phyloP scores from a whole-genome alignment of 306 rosid genomes.

The Cicer yamashitae region DNA sequence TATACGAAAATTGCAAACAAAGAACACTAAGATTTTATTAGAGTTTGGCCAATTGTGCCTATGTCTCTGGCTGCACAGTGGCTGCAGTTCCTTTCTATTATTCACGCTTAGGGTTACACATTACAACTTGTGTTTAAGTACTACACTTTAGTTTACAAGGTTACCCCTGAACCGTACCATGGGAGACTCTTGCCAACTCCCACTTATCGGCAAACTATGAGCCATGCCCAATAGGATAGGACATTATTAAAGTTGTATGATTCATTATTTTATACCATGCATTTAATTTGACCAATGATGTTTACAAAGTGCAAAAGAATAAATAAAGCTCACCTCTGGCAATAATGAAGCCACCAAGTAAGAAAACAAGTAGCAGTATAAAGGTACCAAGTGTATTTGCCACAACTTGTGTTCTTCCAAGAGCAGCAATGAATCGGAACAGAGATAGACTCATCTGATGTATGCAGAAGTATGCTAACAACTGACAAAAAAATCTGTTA shows the following conservation, averaged over 20 bases:
- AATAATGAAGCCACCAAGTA: conserved; percentile 89
- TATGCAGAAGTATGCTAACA: conserved; percentile 75
- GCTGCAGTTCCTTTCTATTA: too few relatives aligned
- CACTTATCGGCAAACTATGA: too few relatives aligned
- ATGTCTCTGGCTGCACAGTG: too few relatives aligned
- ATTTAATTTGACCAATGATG: conserved; percentile 28
- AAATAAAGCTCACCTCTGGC: conserved; percentile 61
- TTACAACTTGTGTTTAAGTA: too few relatives aligned
- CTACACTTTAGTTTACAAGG: too few relatives aligned
- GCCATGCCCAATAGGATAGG: neutral
- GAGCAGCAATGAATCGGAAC: conserved; percentile 80
- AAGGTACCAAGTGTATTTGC: conserved; percentile 71
- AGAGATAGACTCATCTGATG: conserved; percentile 84
- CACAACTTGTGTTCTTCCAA: conserved; percentile 77
- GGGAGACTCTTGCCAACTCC: too few relatives aligned
- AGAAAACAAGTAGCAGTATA: conserved; percentile 65
- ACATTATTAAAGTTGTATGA: conserved; percentile 33
- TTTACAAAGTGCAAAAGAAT: conserved; percentile 1
- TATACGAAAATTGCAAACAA: too few relatives aligned
- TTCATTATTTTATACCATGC: conserved; percentile 24
- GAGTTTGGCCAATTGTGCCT: too few relatives aligned
- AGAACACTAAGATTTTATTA: too few relatives aligned
- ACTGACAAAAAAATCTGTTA: conserved; percentile 78
- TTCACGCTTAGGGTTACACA: too few relatives aligned
- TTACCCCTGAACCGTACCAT: too few relatives aligned